These are phyloP conservation scores for Papiliotrema fonsecae DNA, from an alignment of 1,284 basidiomycete genomes.

Conservation along the genomic window DNA sequence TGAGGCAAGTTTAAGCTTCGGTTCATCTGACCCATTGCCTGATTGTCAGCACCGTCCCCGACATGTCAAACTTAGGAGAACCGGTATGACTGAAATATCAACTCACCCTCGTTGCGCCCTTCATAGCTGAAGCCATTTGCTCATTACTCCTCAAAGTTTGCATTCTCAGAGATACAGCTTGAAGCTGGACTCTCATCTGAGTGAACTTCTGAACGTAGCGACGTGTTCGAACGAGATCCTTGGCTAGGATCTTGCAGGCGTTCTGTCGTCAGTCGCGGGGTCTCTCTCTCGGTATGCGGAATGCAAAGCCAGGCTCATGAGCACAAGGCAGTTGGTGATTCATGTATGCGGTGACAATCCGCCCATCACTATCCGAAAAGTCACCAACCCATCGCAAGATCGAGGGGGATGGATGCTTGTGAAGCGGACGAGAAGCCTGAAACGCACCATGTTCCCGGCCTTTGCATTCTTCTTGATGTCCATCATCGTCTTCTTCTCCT, in stretches of 20 bases:
- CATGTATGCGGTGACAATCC: no score
- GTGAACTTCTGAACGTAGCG: conserved; percentile 98
- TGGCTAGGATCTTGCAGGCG: conserved; percentile 98
- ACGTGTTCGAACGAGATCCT: conserved; percentile 92
- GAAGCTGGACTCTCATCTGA: conserved; percentile 96
- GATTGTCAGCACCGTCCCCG: conserved; percentile 6
- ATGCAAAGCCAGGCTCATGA: no score
- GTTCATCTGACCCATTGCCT: conserved; percentile 99
- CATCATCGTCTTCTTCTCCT: conserved; percentile 85
- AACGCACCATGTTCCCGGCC: conserved; percentile 86
- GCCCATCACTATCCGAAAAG: no score
- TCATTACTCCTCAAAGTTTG: conserved; percentile 95
- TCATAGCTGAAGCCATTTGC: conserved; percentile 99
- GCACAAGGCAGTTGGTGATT: no score
- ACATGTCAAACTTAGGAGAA: no score
- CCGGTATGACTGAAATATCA: not conserved
- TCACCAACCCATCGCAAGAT: no score
- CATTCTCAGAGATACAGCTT: conserved; percentile 92
- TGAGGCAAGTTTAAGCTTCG: conserved; percentile 84
- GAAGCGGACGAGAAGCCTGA: no score
- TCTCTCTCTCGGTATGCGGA: no score
- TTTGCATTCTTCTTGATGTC: conserved; percentile 98
- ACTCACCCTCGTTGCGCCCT: conserved; percentile 86
- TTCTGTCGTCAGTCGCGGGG: conserved; percentile 66
- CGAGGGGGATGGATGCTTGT: not conserved